A percentile compares a stretch with the other conserved stretches of the same genome.
Conservation (phyloP, 2,329 filamentous ascomycete genomes). For the Endothia cerciana region DNA sequence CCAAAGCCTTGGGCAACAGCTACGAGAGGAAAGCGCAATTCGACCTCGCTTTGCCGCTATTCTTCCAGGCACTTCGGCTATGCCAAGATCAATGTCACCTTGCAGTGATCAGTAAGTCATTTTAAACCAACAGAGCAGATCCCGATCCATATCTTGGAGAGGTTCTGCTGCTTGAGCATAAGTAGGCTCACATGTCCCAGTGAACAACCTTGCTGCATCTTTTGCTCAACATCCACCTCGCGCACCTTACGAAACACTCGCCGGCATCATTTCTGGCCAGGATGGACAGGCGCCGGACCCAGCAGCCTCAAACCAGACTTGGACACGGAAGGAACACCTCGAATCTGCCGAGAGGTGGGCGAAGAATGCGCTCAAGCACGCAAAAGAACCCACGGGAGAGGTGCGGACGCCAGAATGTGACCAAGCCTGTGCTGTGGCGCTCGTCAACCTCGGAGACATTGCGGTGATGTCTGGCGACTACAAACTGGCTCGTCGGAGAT, state of each 20-base stretch:
- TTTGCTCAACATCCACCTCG: slow-evolving; percentile 68
- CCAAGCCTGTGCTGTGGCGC: slow-evolving; percentile 77
- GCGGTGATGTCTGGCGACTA: slow-evolving; percentile 73
- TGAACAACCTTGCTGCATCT: slow-evolving; percentile 80
- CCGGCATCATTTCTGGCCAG: slow-evolving; percentile 26
- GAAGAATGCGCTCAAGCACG: slow-evolving; percentile 71
- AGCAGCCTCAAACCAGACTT: slow-evolving; percentile 32
- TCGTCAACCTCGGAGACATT: slow-evolving; percentile 87
- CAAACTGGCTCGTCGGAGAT: slow-evolving; percentile 68
- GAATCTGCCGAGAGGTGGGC: slow-evolving; percentile 79
- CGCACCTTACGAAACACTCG: slow-evolving; percentile 39
- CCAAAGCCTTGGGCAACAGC: slow-evolving; percentile 69
- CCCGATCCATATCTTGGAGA: neutral
- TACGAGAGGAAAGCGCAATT: slow-evolving; percentile 77
- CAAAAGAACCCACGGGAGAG: slow-evolving; percentile 66
- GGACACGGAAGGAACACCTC: slow-evolving; percentile 65
- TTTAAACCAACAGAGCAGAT: slow-evolving; percentile 24
- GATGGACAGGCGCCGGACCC: slow-evolving; percentile 6
- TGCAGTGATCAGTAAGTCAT: slow-evolving; percentile 70
- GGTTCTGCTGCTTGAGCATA: neutral
- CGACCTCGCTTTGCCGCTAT: slow-evolving; percentile 82
- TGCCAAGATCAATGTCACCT: slow-evolving; percentile 73
- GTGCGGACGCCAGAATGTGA: slow-evolving; percentile 80
- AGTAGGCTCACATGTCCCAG: slow-evolving; percentile 40
- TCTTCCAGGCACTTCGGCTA: slow-evolving; percentile 79